Evolutionary conservation across 768 basidiomycete genomes (phyloP).

Genomic region (Chalciporus sphaerocephalus): DNA sequence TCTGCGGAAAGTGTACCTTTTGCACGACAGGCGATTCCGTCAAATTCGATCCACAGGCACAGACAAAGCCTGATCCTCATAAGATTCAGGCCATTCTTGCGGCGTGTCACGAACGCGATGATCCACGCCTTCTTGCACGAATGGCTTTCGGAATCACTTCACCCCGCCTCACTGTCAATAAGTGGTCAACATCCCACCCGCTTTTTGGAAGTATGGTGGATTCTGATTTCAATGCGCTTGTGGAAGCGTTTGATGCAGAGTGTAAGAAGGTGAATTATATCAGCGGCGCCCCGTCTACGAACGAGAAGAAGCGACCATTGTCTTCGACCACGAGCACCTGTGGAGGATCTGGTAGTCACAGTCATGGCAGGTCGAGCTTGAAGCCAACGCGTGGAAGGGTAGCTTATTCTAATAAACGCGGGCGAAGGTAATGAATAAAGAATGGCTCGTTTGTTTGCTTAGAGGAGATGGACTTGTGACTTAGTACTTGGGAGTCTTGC

Average conservation of each 20-base stretch:
- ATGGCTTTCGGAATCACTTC: conserved; percentile 49
- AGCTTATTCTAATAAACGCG: conserved; percentile 4
- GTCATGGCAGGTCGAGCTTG: neutral
- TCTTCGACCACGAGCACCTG: neutral
- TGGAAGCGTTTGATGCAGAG: conserved; percentile 39
- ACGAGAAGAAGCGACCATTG: conserved; percentile 10
- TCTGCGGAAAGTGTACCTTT: conserved; percentile 43
- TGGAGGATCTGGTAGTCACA: neutral
- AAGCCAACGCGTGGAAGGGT: neutral
- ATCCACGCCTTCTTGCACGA: conserved; percentile 46
- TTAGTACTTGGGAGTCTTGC: neutral
- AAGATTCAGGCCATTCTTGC: conserved; percentile 36
- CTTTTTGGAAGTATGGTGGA: conserved; percentile 43
- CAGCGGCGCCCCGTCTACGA: conserved; percentile 3
- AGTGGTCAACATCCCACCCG: conserved; percentile 39
- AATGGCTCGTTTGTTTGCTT: neutral
- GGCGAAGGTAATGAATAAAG: neutral
- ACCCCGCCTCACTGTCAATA: conserved; percentile 39
- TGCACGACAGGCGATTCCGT: conserved; percentile 36
- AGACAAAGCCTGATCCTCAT: conserved; percentile 22
- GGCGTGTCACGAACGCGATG: conserved; percentile 44
- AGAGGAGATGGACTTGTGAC: neutral
- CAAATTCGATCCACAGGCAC: conserved; percentile 25
- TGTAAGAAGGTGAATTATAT: conserved; percentile 36
- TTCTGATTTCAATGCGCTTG: conserved; percentile 37